A percentile compares a stretch with the other conserved stretches of the same genome.
phyloP scores from a whole-genome alignment of 345 rosid species.

The Arabis alpina region DNA sequence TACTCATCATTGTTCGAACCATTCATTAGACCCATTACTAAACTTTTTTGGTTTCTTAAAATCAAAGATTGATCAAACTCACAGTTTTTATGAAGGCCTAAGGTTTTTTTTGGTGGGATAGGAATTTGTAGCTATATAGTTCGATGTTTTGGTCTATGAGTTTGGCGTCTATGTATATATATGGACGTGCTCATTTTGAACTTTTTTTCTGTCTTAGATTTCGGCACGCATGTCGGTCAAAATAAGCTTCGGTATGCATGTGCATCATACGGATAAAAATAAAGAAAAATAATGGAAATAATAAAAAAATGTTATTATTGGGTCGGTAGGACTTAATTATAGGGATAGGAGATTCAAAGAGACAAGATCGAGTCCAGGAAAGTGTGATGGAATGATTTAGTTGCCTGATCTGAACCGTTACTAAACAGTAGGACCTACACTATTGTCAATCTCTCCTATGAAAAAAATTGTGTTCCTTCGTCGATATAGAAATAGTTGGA shows the following conservation, averaged over 20 bases:
- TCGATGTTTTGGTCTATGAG: slow-evolving; percentile 31
- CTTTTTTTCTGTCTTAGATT: slow-evolving; percentile 10
- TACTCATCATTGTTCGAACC: slow-evolving; percentile 39
- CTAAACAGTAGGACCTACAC: slow-evolving; percentile 23
- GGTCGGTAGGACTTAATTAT: slow-evolving; percentile 2
- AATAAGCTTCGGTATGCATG: slow-evolving; percentile 34
- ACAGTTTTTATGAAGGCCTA: neutral
- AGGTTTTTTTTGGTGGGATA: neutral
- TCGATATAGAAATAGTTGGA: slow-evolving; percentile 3
- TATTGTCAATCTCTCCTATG: neutral
- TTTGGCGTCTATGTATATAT: slow-evolving; percentile 28
- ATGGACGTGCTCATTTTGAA: slow-evolving; percentile 17
- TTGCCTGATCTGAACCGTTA: slow-evolving; percentile 35
- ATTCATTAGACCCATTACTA: slow-evolving; percentile 26
- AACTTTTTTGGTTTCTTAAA: slow-evolving; percentile 8
- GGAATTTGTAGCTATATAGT: slow-evolving; percentile 10
- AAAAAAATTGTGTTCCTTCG: neutral
- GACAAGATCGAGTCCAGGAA: slow-evolving; percentile 27
- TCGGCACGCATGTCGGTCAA: slow-evolving; percentile 38
- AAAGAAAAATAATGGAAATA: neutral
- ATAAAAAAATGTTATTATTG: neutral
- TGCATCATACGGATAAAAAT: slow-evolving; percentile 1
- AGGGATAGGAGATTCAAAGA: slow-evolving; percentile 9
- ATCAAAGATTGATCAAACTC: slow-evolving; percentile 23
- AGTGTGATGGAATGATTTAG: slow-evolving; percentile 24